Evolutionary conservation across 2,329 filamentous ascomycete genomes (phyloP).

Genomic region (Neoascochyta sp.): DNA sequence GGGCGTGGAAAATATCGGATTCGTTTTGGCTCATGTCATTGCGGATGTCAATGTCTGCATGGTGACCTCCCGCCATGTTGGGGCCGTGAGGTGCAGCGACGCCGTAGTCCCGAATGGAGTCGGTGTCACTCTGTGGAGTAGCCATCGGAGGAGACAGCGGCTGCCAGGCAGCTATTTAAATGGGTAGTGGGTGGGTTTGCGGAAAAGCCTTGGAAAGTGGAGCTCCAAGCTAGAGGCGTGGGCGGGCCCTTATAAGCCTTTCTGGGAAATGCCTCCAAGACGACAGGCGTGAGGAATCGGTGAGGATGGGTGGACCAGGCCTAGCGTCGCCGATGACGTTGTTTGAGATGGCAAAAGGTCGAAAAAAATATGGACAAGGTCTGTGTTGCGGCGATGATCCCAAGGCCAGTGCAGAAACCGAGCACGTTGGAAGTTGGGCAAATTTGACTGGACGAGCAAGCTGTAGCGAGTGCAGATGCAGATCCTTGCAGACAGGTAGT

Average conservation of each 20-base stretch:
- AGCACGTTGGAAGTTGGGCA: too few relatives aligned
- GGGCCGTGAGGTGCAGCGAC: slow-evolving; percentile 49
- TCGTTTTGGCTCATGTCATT: slow-evolving; percentile 56
- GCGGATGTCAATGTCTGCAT: slow-evolving; percentile 38
- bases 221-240: too few relatives aligned
- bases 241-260: too few relatives aligned
- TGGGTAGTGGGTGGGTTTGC: too few relatives aligned
- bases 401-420: slow-evolving; percentile 10
- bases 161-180: slow-evolving; percentile 2
- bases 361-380: too few relatives aligned
- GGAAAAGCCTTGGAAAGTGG: too few relatives aligned
- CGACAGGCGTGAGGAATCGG: too few relatives aligned
- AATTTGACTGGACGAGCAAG: too few relatives aligned
- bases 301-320: too few relatives aligned
- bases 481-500: too few relatives aligned
- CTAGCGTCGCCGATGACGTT: slow-evolving; percentile 10
- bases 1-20: slow-evolving; percentile 65
- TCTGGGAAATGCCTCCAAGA: too few relatives aligned
- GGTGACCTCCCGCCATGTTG: slow-evolving; percentile 44
- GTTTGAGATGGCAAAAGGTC: slow-evolving; percentile 1
- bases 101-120: slow-evolving; percentile 46
- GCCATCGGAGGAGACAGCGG: slow-evolving; percentile 14
- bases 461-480: too few relatives aligned
- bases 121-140: slow-evolving; percentile 18
- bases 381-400: slow-evolving; percentile 4